Percentiles rank a stretch among this genome's conserved stretches.
Evolutionary conservation across 1,139 yeast genomes (phyloP).

Genomic region (Hansenula anomala): DNA sequence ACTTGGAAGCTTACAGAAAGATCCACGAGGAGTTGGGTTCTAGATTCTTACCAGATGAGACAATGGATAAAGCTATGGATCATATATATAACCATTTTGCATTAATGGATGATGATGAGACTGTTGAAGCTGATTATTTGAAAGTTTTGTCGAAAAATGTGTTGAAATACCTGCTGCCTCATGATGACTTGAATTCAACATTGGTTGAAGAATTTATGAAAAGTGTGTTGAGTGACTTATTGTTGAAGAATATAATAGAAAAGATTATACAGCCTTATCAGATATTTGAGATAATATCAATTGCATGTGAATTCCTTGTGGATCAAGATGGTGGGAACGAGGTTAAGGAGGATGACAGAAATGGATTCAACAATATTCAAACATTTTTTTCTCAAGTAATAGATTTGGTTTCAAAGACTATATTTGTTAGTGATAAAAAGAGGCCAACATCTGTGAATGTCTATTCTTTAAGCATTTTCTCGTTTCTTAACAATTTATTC

Average conservation of each 20-base stretch:
- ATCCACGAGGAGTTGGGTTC: conserved; percentile 22
- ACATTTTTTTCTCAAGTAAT: background rate
- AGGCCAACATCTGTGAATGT: too few relatives aligned
- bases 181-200: conserved; percentile 32
- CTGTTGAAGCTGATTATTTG: conserved; percentile 26
- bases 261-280: conserved; percentile 30
- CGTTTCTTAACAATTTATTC: conserved; percentile 15
- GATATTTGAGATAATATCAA: conserved; percentile 17
- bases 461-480: conserved; percentile 9
- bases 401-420: background rate
- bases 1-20: conserved; percentile 24
- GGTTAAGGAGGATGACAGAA: background rate
- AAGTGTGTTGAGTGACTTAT: conserved; percentile 36
- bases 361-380: background rate
- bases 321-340: conserved; percentile 3
- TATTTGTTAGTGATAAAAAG: too few relatives aligned
- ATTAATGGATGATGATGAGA: conserved; percentile 24
- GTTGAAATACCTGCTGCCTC: conserved; percentile 32
- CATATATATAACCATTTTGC: conserved; percentile 46
- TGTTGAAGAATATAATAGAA: conserved; percentile 33
- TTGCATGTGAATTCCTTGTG: conserved; percentile 10
- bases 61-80: conserved; percentile 29
- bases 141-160: conserved; percentile 30
- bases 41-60: conserved; percentile 23
- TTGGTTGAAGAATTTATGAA: conserved; percentile 33